Evolutionary conservation across 176 grass and related monocot genomes (phyloP).

Genomic region (Bonia amplexicaulis): DNA sequence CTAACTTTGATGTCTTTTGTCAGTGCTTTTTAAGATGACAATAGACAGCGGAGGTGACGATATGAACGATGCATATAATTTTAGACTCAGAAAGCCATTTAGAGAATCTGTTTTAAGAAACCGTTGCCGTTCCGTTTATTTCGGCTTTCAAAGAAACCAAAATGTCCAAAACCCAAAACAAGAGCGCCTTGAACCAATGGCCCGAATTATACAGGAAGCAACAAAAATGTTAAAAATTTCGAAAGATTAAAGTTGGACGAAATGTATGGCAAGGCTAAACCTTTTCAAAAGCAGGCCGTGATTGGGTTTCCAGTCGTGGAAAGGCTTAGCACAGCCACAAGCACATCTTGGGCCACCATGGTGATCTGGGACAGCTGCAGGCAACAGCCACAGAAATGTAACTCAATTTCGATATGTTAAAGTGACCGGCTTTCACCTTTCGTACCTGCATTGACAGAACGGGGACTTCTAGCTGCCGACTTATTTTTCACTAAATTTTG

Average conservation of each 20-base stretch:
- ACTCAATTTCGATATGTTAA: background rate
- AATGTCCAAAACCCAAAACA: too few relatives aligned
- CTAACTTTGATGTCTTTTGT: too few relatives aligned
- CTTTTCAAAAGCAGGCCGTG: background rate
- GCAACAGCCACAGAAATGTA: background rate
- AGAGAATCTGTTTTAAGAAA: too few relatives aligned
- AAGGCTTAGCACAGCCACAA: background rate
- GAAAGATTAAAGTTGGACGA: background rate
- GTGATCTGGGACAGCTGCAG: background rate
- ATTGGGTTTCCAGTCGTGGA: background rate
- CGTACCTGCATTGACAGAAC: background rate
- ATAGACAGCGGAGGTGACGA: too few relatives aligned
- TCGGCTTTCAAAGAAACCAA: too few relatives aligned
- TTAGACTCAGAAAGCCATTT: too few relatives aligned
- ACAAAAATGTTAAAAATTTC: background rate
- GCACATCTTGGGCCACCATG: background rate
- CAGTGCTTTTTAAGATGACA: fast-evolving
- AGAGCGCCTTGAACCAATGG: background rate
- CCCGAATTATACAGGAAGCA: background rate
- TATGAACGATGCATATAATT: too few relatives aligned
- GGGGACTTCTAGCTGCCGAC: too few relatives aligned
- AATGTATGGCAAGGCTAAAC: background rate
- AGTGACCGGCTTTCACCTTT: too few relatives aligned
- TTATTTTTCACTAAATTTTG: too few relatives aligned
- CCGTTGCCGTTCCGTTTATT: fast-evolving